Percentiles rank a stretch among this genome's conserved stretches.
Evolutionary conservation across 2,329 filamentous ascomycete genomes (phyloP).

Genomic region (Biscogniauxia marginata): DNA sequence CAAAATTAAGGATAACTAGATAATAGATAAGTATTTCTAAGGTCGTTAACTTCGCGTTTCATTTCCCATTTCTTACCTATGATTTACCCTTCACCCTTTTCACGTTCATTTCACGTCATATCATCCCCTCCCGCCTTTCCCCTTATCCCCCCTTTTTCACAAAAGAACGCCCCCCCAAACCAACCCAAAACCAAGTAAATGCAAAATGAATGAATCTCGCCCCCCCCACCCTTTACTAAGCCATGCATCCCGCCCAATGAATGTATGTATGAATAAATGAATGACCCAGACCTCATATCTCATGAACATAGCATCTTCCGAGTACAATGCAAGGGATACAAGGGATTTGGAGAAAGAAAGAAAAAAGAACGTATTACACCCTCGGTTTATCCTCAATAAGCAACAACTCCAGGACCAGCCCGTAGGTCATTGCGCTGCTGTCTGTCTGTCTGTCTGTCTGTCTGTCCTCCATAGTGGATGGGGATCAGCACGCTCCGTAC

Average conservation of each 20-base stretch:
- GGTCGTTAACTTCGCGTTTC: conserved; percentile 8
- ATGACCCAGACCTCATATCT: background rate
- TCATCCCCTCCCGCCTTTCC: background rate
- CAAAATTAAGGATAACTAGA: conserved; percentile 12
- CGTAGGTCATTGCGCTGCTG: too few species aligned
- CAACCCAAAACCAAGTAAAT: background rate
- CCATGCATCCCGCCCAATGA: background rate
- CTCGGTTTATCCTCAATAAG: background rate
- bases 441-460: too few species aligned
- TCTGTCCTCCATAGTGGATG: background rate
- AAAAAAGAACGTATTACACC: background rate
- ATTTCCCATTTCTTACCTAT: background rate
- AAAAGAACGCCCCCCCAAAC: background rate
- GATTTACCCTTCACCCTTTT: conserved; percentile 1
- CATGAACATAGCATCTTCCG: background rate
- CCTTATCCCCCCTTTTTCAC: background rate
- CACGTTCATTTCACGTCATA: background rate
- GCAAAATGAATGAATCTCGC: background rate
- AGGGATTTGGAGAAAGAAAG: background rate
- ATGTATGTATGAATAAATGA: background rate
- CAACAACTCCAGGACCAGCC: conserved; percentile 1
- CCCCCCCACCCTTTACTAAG: background rate
- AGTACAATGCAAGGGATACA: too few species aligned
- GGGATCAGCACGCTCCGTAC: conserved; percentile 45
- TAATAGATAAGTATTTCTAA: conserved; percentile 14